Conservation (phyloP, 164 flowering plant species). For the Berberis thunbergii region DNA sequence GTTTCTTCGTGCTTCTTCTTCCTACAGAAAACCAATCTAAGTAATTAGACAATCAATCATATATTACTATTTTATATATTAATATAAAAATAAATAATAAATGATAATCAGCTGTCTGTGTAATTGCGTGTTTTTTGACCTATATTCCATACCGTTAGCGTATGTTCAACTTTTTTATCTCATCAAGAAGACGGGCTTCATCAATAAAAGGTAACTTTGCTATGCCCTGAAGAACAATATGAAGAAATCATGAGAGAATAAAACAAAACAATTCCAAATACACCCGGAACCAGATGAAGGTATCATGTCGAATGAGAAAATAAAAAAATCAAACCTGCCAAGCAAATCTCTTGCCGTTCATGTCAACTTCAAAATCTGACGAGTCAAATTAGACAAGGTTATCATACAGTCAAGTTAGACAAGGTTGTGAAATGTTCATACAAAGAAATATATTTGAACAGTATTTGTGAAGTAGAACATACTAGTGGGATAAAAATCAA, state of each 20-base stretch:
- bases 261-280: neutral
- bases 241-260: neutral
- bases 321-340: constrained; percentile 68
- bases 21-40: constrained; percentile 32
- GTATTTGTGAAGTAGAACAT: constrained; percentile 6
- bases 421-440: no score
- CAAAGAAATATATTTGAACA: no score
- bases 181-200: constrained; percentile 78
- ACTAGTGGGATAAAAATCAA: constrained; percentile 95
- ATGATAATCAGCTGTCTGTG: no score
- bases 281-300: neutral
- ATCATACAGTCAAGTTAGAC: no score
- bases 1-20: constrained; percentile 82
- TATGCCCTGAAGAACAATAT: constrained; percentile 47
- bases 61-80: neutral
- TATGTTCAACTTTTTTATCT: constrained; percentile 69
- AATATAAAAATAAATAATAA: no score
- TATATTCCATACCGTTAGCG: constrained; percentile 54
- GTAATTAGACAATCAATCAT: neutral
- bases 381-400: neutral
- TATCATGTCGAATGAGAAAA: neutral
- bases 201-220: constrained; percentile 97
- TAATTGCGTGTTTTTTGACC: neutral
- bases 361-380: constrained; percentile 97
- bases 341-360: constrained; percentile 91